phyloP scores from a whole-genome alignment of 1,284 basidiomycete species.

The Flammula alnicola region DNA sequence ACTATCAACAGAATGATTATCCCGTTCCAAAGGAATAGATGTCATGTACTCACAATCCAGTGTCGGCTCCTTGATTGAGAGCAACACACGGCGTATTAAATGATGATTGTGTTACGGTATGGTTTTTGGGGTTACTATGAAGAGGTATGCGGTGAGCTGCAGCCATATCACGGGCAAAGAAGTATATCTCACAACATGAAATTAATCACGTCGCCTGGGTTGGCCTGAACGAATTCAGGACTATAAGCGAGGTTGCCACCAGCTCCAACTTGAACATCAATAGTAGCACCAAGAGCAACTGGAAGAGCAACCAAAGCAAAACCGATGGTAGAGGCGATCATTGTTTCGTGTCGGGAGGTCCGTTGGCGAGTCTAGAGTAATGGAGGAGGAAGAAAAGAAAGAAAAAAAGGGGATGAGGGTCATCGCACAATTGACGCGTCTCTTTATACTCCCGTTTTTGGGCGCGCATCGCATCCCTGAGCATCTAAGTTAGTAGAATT shows the following conservation, averaged over 20 bases:
- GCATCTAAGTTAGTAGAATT: neutral
- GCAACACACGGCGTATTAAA: slow-evolving; percentile 46
- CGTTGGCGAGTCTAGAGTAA: neutral
- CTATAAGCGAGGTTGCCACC: slow-evolving; percentile 36
- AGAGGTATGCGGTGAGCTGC: neutral
- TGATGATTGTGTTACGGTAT: slow-evolving; percentile 49
- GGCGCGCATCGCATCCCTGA: neutral
- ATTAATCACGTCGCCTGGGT: slow-evolving; percentile 38
- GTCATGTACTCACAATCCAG: slow-evolving; percentile 42
- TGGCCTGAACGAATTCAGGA: slow-evolving; percentile 40
- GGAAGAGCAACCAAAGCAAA: slow-evolving; percentile 29
- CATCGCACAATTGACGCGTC: slow-evolving; percentile 1
- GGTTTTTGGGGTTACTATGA: slow-evolving; percentile 43
- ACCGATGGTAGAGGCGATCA: slow-evolving; percentile 21
- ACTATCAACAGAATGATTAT: slow-evolving; percentile 23
- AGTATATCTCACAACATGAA: slow-evolving; percentile 40
- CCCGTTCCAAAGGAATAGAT: neutral
- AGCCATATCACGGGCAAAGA: neutral
- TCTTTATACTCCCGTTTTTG: neutral
- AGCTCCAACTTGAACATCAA: slow-evolving; percentile 38
- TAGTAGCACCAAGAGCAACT: slow-evolving; percentile 28
- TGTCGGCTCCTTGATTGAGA: slow-evolving; percentile 36
- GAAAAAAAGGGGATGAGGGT: neutral
- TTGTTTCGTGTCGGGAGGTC: slow-evolving; percentile 3
- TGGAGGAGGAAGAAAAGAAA: neutral